A percentile compares a stretch with the other conserved stretches of the same genome.
Conservation (phyloP, 2,329 filamentous ascomycete genomes). For the Colletotrichum caudatum region DNA sequence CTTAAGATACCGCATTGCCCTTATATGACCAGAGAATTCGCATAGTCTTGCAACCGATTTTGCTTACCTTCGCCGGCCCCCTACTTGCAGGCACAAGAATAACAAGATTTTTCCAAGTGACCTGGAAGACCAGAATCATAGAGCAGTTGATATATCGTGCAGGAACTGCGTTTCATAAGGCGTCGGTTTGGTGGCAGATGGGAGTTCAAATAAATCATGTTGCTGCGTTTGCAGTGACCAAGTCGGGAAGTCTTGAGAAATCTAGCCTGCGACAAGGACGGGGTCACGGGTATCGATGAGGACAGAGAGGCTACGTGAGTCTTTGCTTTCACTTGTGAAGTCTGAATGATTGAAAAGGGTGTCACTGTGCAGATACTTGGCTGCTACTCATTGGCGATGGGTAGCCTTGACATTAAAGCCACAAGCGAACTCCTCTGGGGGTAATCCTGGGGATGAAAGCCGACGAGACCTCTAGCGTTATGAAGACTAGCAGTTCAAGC, state of each 20-base stretch:
- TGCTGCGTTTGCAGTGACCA: not conserved
- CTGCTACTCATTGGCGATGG: not conserved
- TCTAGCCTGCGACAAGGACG: not conserved
- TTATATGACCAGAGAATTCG: not conserved
- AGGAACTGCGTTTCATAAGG: not conserved
- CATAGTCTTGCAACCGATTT: not conserved
- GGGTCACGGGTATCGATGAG: not conserved
- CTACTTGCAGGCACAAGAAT: not conserved
- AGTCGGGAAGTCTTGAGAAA: not conserved
- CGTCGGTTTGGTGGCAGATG: not conserved
- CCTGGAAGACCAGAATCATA: not conserved
- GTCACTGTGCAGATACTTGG: not conserved
- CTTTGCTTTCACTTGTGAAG: not conserved
- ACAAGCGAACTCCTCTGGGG: not conserved
- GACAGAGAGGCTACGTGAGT: not conserved
- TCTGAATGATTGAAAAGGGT: not conserved
- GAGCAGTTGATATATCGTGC: not conserved
- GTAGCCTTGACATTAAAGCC: not conserved
- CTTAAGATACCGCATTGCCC: not conserved
- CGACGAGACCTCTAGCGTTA: not conserved
- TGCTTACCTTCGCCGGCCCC: not conserved
- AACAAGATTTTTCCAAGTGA: not conserved
- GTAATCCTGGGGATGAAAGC: not conserved
- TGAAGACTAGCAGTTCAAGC: not conserved
- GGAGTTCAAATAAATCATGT: not conserved